Conservation (phyloP, 345 rosid genomes). For the Camelina sativa region DNA sequence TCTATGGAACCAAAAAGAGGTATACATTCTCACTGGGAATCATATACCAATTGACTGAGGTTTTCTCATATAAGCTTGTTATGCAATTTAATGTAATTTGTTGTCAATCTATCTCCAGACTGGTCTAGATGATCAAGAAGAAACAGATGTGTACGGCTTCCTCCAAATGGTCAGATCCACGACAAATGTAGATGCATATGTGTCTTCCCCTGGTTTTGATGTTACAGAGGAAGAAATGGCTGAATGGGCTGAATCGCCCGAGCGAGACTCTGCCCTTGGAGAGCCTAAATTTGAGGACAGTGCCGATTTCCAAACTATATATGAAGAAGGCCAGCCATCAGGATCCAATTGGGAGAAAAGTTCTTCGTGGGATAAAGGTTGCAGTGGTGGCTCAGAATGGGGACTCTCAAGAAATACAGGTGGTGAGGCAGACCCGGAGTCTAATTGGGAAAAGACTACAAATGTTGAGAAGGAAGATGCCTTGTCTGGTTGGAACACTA, state of each 20-base stretch:
- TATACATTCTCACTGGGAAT: slow-evolving; percentile 26
- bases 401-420: slow-evolving; percentile 33
- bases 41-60: slow-evolving; percentile 11
- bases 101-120: slow-evolving; percentile 53
- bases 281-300: slow-evolving; percentile 73
- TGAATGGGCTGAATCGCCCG: slow-evolving; percentile 81
- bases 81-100: slow-evolving; percentile 29
- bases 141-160: slow-evolving; percentile 68
- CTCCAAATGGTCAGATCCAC: slow-evolving; percentile 72
- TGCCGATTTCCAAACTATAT: slow-evolving; percentile 46
- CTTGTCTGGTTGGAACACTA: slow-evolving; percentile 41
- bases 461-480: slow-evolving; percentile 33
- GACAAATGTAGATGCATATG: slow-evolving; percentile 42
- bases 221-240: slow-evolving; percentile 56
- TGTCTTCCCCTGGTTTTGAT: slow-evolving; percentile 80
- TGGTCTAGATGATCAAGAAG: slow-evolving; percentile 48
- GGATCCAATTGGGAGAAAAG: slow-evolving; percentile 53
- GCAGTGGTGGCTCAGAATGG: slow-evolving; percentile 48
- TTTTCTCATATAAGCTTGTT: slow-evolving; percentile 12
- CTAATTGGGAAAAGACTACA: slow-evolving; percentile 43
- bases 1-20: slow-evolving; percentile 71
- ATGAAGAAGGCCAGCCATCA: slow-evolving; percentile 46
- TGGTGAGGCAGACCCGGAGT: slow-evolving; percentile 33
- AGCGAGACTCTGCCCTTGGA: slow-evolving; percentile 54
- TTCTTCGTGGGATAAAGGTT: slow-evolving; percentile 37